Percentiles rank a stretch among this genome's conserved stretches.
phyloP scores from a whole-genome alignment of 345 rosid genomes.

The Euphorbia peplus region DNA sequence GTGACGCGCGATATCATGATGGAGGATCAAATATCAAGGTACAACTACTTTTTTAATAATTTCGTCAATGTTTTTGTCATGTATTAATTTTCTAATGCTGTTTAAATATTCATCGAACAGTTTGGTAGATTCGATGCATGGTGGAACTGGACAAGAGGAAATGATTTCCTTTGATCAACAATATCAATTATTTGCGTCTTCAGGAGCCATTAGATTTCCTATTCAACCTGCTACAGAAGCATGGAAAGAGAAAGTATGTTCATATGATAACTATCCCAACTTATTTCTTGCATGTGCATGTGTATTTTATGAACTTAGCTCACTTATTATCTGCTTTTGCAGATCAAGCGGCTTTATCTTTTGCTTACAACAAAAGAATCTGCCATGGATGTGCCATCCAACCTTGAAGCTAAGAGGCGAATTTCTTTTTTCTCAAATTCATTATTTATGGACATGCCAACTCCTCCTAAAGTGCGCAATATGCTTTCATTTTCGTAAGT shows the following conservation, averaged over 20 bases:
- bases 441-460: conserved; percentile 96
- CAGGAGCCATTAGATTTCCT: conserved; percentile 90
- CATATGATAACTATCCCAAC: conserved; percentile 7
- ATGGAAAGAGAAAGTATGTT: conserved; percentile 86
- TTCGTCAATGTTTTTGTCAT: not conserved
- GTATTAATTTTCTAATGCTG: conserved; percentile 14
- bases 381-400: conserved; percentile 99
- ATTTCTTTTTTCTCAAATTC: conserved; percentile 98
- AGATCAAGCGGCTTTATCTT: conserved; percentile 72
- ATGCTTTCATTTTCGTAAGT: conserved; percentile 99
- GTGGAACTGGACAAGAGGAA: conserved; percentile 71
- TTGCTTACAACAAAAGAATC: conserved; percentile 98
- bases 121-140: conserved; percentile 64
- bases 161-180: conserved; percentile 51
- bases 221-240: conserved; percentile 71
- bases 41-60: not conserved
- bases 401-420: conserved; percentile 95
- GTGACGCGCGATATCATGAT: conserved; percentile 84
- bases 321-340: conserved; percentile 14
- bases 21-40: conserved; percentile 75
- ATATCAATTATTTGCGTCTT: conserved; percentile 78
- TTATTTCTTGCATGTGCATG: not conserved
- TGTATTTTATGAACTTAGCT: not conserved
- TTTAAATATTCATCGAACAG: conserved; percentile 34
- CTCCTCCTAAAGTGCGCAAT: conserved; percentile 97